A percentile compares a stretch with the other conserved stretches of the same genome.
These are phyloP conservation scores for Calonectria pseudoreteaudii DNA, from an alignment of 2,329 filamentous ascomycete species.

Conservation along the genomic window DNA sequence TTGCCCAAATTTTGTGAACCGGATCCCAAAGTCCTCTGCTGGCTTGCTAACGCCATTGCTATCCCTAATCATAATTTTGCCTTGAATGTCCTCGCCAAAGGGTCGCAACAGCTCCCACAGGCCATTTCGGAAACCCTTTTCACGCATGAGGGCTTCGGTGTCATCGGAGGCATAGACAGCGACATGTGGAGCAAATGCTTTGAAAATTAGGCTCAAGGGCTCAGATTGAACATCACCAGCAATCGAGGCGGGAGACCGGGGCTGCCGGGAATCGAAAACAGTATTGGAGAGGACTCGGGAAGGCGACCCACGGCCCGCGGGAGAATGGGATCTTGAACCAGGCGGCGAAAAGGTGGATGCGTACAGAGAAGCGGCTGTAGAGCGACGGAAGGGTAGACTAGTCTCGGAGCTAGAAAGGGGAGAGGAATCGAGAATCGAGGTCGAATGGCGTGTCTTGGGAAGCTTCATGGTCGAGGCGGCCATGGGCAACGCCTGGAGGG, in stretches of 20 bases:
- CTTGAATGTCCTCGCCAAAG: slow-evolving; percentile 88
- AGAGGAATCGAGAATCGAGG: slow-evolving; percentile 61
- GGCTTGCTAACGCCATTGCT: slow-evolving; percentile 85
- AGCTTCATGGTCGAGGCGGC: slow-evolving; percentile 70
- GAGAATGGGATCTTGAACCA: slow-evolving; percentile 76
- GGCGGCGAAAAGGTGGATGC: slow-evolving; percentile 76
- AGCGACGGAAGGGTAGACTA: slow-evolving; percentile 64
- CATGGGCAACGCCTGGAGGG: slow-evolving; percentile 76
- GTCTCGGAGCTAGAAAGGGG: slow-evolving; percentile 64
- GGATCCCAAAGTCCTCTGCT: slow-evolving; percentile 91
- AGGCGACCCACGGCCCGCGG: slow-evolving; percentile 69
- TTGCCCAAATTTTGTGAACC: slow-evolving; percentile 80
- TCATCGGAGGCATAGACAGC: slow-evolving; percentile 89
- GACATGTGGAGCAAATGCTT: slow-evolving; percentile 89
- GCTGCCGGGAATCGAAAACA: slow-evolving; percentile 63
- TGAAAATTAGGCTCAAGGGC: slow-evolving; percentile 76
- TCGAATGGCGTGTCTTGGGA: slow-evolving; percentile 71
- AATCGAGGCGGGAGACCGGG: slow-evolving; percentile 58
- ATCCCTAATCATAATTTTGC: slow-evolving; percentile 91
- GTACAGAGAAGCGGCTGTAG: slow-evolving; percentile 71
- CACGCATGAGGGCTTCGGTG: slow-evolving; percentile 80
- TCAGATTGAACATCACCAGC: slow-evolving; percentile 62
- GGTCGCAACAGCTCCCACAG: slow-evolving; percentile 88
- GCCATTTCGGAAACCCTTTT: slow-evolving; percentile 87
- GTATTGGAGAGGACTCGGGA: slow-evolving; percentile 69